phyloP scores from a whole-genome alignment of 441 rosid genomes.

The Brassica hybrid region DNA sequence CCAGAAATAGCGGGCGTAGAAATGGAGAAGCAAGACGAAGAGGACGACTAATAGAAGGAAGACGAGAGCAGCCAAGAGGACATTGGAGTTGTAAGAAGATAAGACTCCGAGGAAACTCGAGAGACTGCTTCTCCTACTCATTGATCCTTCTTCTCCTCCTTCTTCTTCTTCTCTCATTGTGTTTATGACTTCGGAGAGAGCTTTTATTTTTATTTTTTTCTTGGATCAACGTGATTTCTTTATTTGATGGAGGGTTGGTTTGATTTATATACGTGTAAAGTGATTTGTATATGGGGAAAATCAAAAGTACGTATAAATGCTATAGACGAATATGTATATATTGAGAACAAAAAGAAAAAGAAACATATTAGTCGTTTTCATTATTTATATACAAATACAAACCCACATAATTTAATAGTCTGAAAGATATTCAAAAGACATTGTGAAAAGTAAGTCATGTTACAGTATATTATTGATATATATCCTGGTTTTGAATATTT shows the following conservation, averaged over 20 bases:
- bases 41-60: slow-evolving; percentile 76
- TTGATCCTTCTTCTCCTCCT: background rate
- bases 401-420: too few relatives aligned
- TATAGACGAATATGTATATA: background rate
- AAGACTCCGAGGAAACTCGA: slow-evolving; percentile 48
- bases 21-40: slow-evolving; percentile 79
- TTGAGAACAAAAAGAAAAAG: background rate
- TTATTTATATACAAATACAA: background rate
- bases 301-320: slow-evolving; percentile 9
- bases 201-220: background rate
- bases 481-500: slow-evolving; percentile 30
- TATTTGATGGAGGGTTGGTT: background rate
- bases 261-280: slow-evolving; percentile 23
- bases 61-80: slow-evolving; percentile 69
- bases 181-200: background rate
- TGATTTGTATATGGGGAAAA: slow-evolving; percentile 16
- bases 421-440: background rate
- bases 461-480: background rate
- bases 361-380: background rate
- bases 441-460: slow-evolving; percentile 9
- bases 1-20: slow-evolving; percentile 78
- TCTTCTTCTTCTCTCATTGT: slow-evolving; percentile 20
- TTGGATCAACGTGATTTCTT: background rate
- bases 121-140: slow-evolving; percentile 19
- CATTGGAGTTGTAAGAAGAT: slow-evolving; percentile 72